These are phyloP conservation scores for Metschnikowia sp. DNA, from an alignment of 805 yeast genomes.

Conservation along the genomic window DNA sequence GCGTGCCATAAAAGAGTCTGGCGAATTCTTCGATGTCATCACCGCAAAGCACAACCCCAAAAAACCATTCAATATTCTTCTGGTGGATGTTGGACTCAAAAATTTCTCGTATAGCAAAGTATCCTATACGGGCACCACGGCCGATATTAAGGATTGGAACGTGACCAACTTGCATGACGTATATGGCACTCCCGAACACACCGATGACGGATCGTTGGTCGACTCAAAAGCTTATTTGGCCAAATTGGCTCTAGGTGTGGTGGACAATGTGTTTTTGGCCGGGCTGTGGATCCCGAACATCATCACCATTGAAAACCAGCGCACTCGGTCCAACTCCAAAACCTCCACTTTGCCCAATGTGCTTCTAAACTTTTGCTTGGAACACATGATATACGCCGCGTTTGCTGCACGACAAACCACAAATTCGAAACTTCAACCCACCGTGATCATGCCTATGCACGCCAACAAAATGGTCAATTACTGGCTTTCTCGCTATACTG, in stretches of 20 bases:
- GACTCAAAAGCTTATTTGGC: constrained; percentile 30
- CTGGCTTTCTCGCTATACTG: constrained; percentile 35
- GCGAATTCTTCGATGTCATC: constrained; percentile 8
- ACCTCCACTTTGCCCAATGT: constrained; percentile 38
- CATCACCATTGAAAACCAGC: constrained; percentile 36
- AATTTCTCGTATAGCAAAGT: constrained; percentile 39
- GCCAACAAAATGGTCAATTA: constrained; percentile 36
- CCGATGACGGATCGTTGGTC: constrained; percentile 10
- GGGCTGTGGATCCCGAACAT: constrained; percentile 20
- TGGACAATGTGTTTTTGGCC: constrained; percentile 19
- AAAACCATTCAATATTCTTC: constrained; percentile 16
- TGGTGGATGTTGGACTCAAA: constrained; percentile 41
- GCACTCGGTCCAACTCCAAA: constrained; percentile 35
- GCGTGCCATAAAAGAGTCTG: constrained; percentile 8
- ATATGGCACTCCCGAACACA: constrained; percentile 17
- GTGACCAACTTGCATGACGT: constrained; percentile 25
- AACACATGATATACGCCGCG: constrained; percentile 33
- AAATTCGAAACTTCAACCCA: constrained; percentile 6
- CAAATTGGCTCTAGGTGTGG: constrained; percentile 18
- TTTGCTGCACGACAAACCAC: constrained; percentile 20
- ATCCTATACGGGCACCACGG: constrained; percentile 6
- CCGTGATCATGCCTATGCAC: constrained; percentile 33
- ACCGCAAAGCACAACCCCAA: constrained; percentile 6
- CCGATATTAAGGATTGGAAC: constrained; percentile 20
- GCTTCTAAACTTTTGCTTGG: constrained; percentile 35